Conservation (phyloP, 306 rosid genomes). For the Castanospermum australe region DNA sequence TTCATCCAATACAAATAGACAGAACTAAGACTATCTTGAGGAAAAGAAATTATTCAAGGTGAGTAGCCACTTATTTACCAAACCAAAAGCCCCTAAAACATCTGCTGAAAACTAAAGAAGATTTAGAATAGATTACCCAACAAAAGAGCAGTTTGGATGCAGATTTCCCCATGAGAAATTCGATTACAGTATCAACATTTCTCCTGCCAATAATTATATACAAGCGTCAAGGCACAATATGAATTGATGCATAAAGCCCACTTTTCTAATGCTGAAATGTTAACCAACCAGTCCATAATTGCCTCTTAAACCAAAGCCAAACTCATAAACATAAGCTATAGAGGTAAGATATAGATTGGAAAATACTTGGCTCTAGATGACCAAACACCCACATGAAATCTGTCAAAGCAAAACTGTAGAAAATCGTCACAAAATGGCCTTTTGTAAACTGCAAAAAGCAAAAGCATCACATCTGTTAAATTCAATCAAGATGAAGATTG, state of each 20-base stretch:
- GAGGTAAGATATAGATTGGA: constrained; percentile 29
- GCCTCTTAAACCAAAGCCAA: constrained; percentile 21
- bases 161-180: constrained; percentile 54
- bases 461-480: constrained; percentile 10
- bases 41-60: constrained; percentile 10
- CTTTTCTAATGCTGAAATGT: constrained; percentile 10
- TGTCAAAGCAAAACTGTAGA: constrained; percentile 77
- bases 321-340: constrained; percentile 11
- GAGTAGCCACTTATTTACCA: constrained; percentile 4
- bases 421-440: constrained; percentile 88
- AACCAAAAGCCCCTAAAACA: constrained; percentile 12
- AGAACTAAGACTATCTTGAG: not conserved
- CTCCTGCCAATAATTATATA: constrained; percentile 44
- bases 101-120: not conserved
- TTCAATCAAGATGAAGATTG: constrained; percentile 22
- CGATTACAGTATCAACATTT: constrained; percentile 50
- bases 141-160: constrained; percentile 65
- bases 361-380: constrained; percentile 84
- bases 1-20: constrained; percentile 1
- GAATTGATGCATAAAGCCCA: constrained; percentile 17
- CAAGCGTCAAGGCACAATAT: constrained; percentile 6
- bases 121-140: constrained; percentile 63
- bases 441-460: constrained; percentile 69
- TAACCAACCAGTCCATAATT: not conserved
- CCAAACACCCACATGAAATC: constrained; percentile 88